Base-by-base conservation (phyloP, 2,329 filamentous ascomycete genomes). In the Colletotrichum nymphaeae region DNA sequence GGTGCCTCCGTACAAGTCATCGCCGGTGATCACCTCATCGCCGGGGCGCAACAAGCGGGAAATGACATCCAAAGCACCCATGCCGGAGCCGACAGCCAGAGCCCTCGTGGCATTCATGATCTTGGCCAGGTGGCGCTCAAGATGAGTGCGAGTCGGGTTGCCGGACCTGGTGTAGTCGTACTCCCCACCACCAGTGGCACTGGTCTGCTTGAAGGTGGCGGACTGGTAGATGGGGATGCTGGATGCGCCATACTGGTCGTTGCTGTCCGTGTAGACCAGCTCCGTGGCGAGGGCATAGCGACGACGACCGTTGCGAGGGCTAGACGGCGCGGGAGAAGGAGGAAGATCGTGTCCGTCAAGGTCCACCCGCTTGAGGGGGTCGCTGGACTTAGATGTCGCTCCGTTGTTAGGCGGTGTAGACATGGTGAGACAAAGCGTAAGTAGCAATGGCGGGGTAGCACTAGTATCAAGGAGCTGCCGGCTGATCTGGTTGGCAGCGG, bases 151-250 rank as follows among this genome's bases (percentile, higher is more conserved):
- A 72, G 97, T 99, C 22, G 97, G 97, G 82, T 99, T 99, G 69
- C 97, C 97, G 46, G 95, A 98, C 74, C 97, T 94, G 73, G 97
- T 98, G 87, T 99, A 99, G 86, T 99, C 97, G 84, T 98, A 99
- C 84, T 98, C 95, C 80, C 90, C 87, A 73, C 94, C 95, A 73
- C 94, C 95, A 58, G 85, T 88, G 75, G 93, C 93, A 22, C 93
- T 94, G 26, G 90, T 90, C 84, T 98, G 97, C 86, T 99, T 99
- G 88, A 99, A 99, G 49, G 97, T 99, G 62, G 97, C 97, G 62
- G 95, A 97, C 89, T 98, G 97, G 84, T 99, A 99, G 81, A 99
- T 98, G 67, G 97, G 97, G 78, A 97, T 93, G 83, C 95, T 98
- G 78, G 95, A 98, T 71, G 97, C 91, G 80, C 97, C 97, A 87